These are phyloP conservation scores for Gossypium rotundifolium DNA, from an alignment of 345 rosid genomes.

Conservation along the genomic window DNA sequence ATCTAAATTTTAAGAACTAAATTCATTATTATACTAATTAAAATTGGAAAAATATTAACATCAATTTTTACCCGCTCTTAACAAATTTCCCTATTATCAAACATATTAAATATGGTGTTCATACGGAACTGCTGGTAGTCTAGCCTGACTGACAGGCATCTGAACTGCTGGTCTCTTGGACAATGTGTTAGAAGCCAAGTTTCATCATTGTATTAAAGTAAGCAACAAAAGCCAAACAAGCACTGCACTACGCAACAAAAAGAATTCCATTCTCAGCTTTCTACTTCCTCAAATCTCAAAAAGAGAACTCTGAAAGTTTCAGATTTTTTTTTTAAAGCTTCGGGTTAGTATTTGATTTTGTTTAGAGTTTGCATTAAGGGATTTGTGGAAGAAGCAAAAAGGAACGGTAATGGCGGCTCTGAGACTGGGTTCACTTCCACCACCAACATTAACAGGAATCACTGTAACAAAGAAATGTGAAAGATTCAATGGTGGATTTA, in stretches of 20 bases:
- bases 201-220: not conserved
- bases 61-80: too few relatives aligned
- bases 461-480: not conserved
- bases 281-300: not conserved
- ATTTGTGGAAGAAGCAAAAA: not conserved
- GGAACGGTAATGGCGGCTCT: constrained; percentile 9
- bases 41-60: too few relatives aligned
- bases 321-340: not conserved
- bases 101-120: too few relatives aligned
- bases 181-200: not conserved
- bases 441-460: not conserved
- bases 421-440: constrained; percentile 16
- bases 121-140: too few relatives aligned
- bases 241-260: not conserved
- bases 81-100: too few relatives aligned
- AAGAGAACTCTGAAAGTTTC: not conserved
- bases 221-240: not conserved
- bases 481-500: constrained; percentile 7
- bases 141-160: too few relatives aligned
- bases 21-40: too few relatives aligned
- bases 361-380: not conserved
- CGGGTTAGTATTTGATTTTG: not conserved
- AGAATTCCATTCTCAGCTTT: not conserved
- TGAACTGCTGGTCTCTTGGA: too few relatives aligned
- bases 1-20: too few relatives aligned